These are phyloP conservation scores for Stentor coeruleus DNA, from an alignment of 73 alveolate species.

Conservation along the genomic window DNA sequence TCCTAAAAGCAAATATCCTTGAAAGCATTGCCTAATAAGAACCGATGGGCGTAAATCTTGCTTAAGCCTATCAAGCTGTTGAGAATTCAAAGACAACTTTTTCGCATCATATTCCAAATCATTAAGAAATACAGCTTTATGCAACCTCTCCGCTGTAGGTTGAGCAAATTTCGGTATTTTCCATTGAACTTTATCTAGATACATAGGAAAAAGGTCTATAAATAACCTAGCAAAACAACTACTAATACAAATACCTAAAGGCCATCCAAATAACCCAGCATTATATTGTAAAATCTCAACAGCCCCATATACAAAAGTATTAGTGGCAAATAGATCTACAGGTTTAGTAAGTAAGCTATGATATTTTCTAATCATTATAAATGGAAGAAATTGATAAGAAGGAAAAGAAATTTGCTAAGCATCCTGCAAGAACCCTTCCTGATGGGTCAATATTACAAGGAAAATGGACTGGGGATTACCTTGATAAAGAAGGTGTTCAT, in stretches of 20 bases:
- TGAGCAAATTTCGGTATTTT: neutral
- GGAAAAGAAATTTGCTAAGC: too few species aligned
- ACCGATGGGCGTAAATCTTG: neutral
- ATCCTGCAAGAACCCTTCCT: too few species aligned
- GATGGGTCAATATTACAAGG: too few species aligned
- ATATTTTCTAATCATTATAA: neutral
- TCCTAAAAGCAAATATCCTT: neutral
- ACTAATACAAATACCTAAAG: neutral
- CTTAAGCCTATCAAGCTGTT: neutral
- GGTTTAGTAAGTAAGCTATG: neutral
- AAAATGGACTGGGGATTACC: too few species aligned
- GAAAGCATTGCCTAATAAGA: neutral
- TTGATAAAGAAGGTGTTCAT: too few species aligned
- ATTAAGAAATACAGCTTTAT: neutral
- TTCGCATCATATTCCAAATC: neutral
- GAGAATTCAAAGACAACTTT: neutral
- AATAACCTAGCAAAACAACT: neutral
- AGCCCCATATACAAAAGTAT: neutral
- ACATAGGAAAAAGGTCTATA: neutral
- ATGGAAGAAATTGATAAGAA: too few species aligned
- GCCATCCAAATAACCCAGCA: neutral
- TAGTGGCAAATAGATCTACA: neutral
- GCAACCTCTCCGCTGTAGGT: neutral
- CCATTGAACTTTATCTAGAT: neutral
- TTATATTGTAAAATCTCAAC: neutral